These are phyloP conservation scores for Roridomyces roridus DNA, from an alignment of 768 basidiomycete genomes.

Conservation along the genomic window DNA sequence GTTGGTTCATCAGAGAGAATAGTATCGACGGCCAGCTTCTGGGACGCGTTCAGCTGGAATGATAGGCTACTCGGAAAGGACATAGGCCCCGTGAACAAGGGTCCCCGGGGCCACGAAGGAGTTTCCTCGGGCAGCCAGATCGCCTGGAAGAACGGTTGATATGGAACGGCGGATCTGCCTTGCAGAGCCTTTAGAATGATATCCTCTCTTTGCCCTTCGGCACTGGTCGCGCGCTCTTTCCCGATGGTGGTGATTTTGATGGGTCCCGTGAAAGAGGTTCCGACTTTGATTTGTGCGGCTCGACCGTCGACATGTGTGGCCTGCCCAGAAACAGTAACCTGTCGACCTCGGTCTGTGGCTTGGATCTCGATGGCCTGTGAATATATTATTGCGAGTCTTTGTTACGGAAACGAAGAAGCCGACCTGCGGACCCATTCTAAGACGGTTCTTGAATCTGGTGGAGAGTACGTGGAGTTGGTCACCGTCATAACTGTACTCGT, in stretches of 20 bases:
- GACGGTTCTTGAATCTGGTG: slow-evolving; percentile 50
- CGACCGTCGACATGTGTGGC: slow-evolving; percentile 19
- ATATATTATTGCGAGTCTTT: neutral
- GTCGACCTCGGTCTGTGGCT: too few relatives aligned
- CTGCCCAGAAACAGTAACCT: too few relatives aligned
- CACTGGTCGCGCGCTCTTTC: slow-evolving; percentile 50
- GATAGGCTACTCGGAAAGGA: slow-evolving; percentile 25
- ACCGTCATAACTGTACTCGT: slow-evolving; percentile 32
- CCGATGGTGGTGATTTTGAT: slow-evolving; percentile 52
- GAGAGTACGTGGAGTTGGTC: slow-evolving; percentile 41
- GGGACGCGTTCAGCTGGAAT: slow-evolving; percentile 42
- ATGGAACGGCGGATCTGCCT: slow-evolving; percentile 30
- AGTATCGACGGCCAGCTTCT: slow-evolving; percentile 37
- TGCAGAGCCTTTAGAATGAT: slow-evolving; percentile 38
- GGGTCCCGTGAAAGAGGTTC: slow-evolving; percentile 28
- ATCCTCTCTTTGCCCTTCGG: slow-evolving; percentile 42
- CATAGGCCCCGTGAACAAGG: neutral
- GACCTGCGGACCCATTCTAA: slow-evolving; percentile 23
- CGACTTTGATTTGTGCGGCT: neutral
- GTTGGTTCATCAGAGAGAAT: slow-evolving; percentile 41
- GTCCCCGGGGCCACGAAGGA: slow-evolving; percentile 18
- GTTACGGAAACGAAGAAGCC: neutral
- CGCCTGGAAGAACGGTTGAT: slow-evolving; percentile 39
- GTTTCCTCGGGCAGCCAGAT: slow-evolving; percentile 39
- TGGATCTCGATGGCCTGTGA: neutral